Evolutionary conservation across 805 yeast species (phyloP).

Genomic region (Soucietia sequanensis): DNA sequence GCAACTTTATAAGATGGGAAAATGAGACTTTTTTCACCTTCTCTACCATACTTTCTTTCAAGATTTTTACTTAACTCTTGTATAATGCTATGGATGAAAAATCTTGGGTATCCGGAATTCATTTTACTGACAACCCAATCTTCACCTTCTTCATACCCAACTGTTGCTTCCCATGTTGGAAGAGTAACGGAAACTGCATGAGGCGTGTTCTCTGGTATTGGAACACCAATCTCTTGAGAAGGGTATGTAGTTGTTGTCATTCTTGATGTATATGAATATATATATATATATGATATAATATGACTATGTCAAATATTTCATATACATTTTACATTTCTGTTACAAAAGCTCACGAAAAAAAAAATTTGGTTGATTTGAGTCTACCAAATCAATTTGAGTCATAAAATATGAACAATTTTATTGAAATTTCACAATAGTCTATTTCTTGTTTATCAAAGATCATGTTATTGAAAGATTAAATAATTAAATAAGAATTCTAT

Average conservation of each 20-base stretch:
- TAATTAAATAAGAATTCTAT: no score
- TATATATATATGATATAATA: no score
- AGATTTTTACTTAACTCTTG: constrained; percentile 53
- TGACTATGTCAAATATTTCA: no score
- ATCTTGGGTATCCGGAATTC: constrained; percentile 88
- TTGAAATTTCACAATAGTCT: no score
- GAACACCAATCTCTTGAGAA: constrained; percentile 62
- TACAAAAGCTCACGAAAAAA: no score
- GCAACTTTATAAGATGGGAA: constrained; percentile 81
- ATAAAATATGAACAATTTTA: no score
- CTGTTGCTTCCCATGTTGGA: constrained; percentile 93
- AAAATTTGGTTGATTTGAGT: no score
- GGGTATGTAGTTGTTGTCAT: constrained; percentile 22
- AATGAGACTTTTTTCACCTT: constrained; percentile 69
- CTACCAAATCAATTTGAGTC: no score
- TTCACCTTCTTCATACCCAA: constrained; percentile 90
- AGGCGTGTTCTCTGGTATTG: constrained; percentile 85
- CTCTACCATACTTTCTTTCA: constrained; percentile 72
- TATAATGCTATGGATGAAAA: constrained; percentile 65
- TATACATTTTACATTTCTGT: no score
- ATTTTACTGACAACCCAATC: constrained; percentile 74
- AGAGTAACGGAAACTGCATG: constrained; percentile 95
- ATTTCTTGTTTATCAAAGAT: no score
- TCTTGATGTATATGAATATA: no score
- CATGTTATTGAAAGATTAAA: no score